Evolutionary conservation across 148 eudicot genomes (phyloP), one percentile per base, ranked within the genome.

Genomic region (Arctostaphylos glauca): DNA sequence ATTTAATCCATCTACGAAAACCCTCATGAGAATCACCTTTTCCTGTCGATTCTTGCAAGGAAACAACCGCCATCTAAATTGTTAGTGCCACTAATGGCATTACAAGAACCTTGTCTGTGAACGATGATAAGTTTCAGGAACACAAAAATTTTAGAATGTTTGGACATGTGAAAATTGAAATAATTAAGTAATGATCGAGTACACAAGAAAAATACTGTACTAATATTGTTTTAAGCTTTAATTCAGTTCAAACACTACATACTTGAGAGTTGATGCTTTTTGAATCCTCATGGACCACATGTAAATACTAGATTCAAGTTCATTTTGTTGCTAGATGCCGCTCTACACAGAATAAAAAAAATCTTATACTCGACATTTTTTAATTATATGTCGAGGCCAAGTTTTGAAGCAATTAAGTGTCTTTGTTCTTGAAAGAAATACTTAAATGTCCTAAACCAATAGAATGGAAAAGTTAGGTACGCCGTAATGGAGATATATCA

Each of bases 1-100:
- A 67, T 89, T 94, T 80, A 86, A 77, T 82, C 94, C 97, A 60
- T 81, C 64, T 75, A 90, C 43, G 14, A 87, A 75, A 77, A 91
- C 97, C 89, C 93, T 89, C 5, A 90, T 76, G 52, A 90, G 86
- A 58, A 87, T 82, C 49, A 88, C 84, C 89, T 91, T 92, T 78
- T 94, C 98, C 54, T 77, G 86, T 77, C 92, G 98, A 84, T 84
- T 90, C 84, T 91, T 92, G 85, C 85, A 52, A 92, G 90, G 38
- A 89, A 88, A 79, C 91, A 79, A 52, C 85, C 52, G 72, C 87
- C 84, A 79, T 92, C 98, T 55, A 80, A 77, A 86, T 95, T 95
- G 85, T 76, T 91, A 78, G 77, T 86, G 81, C 92, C 88, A 84
- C 82, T 86, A 83, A 86, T 81, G 84, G 87, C 91, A 87, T 83